Evolutionary conservation across 495 filamentous ascomycete genomes (phyloP).

Genomic region (Xylaria cubensis): DNA sequence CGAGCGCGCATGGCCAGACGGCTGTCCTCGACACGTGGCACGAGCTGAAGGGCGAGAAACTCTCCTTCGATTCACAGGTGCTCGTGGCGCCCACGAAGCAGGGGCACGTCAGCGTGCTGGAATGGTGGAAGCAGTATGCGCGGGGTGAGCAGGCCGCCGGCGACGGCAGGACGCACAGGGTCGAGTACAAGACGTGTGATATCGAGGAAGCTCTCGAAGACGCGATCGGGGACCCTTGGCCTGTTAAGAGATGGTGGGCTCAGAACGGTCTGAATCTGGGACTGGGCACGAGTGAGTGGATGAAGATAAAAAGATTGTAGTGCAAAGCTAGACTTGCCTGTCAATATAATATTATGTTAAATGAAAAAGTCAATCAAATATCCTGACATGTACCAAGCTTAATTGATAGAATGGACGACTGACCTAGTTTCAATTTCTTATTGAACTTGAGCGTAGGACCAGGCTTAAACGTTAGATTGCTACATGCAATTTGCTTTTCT

Average conservation of each 20-base stretch:
- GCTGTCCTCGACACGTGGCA: constrained; percentile 85
- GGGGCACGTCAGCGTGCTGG: constrained; percentile 79
- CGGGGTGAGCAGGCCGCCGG: constrained; percentile 56
- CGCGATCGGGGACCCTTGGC: constrained; percentile 70
- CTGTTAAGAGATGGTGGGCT: constrained; percentile 88
- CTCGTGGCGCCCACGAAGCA: constrained; percentile 87
- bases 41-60: constrained; percentile 74
- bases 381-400: background rate
- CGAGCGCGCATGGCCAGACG: constrained; percentile 84
- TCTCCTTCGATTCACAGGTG: constrained; percentile 88
- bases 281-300: constrained; percentile 89
- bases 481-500: background rate
- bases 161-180: constrained; percentile 55
- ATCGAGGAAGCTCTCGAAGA: constrained; percentile 95
- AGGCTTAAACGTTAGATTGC: background rate
- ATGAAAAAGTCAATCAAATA: background rate
- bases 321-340: background rate
- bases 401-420: background rate
- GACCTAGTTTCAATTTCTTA: background rate
- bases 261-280: constrained; percentile 86
- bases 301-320: constrained; percentile 62
- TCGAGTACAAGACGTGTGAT: constrained; percentile 94
- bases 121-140: constrained; percentile 88
- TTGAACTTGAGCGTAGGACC: background rate
- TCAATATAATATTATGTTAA: background rate